Evolutionary conservation across 345 rosid species (phyloP), one percentile per base, ranked within the genome.

Genomic region (Eucalyptus pauciflora): DNA sequence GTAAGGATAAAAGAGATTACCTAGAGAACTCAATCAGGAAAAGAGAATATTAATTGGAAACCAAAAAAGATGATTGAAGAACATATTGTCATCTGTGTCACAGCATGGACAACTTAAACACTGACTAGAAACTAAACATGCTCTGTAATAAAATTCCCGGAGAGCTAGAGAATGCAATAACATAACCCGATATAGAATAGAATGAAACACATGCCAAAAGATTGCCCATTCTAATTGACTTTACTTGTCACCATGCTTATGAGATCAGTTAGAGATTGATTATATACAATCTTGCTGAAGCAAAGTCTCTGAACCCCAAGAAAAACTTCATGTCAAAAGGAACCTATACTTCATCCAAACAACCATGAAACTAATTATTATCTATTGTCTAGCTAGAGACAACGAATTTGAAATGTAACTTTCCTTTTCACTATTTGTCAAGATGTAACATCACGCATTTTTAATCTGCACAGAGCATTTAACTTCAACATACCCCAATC

Each of bases 171-270:
- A 37, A 20, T 41, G 83, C 83, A 76, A 41, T 41, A 10, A 37
- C 3, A 20, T 1, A 76, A 76, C 8, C 15, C 4, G 8, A 6
- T 25, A 20, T 24, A 76, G 14, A 37, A 76, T 15, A 3, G 0
- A 52, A 52, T 18, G 56, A 52, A 52, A 52, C 48, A 20, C 15
- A 20, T 10, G 48, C 83, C 83, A 10, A 76, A 69, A 71, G 13
- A 71, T 33, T 71, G 81, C 14, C 4, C 7, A 71, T 71, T 41
- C 81, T 71, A 71, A 76, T 76, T 18, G 48, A 37, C 83, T 71
- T 37, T 18, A 37, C 81, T 76, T 10, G 83, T 20, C 48, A 76
- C 46, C 27, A 37, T 76, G 8, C 83, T 25, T 76, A 76, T 22
- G 48, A 37, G 83, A 76, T 76, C 5, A 76, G 3, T 76, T 41